Conservation (phyloP, 441 rosid genomes). For the Daphne laureola region DNA sequence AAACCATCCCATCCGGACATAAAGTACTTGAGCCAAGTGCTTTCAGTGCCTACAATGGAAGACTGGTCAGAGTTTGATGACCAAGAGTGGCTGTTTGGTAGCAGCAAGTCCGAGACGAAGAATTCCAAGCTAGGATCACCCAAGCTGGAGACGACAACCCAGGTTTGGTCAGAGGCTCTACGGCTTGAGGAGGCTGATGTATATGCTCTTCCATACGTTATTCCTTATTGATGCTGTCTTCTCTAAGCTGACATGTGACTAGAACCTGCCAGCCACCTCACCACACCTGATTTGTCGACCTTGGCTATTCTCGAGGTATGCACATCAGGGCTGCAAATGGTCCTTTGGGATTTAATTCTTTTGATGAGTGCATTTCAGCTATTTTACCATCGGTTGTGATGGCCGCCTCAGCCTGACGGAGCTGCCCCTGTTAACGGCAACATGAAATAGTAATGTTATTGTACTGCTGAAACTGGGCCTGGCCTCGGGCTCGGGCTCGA, state of each 20-base stretch:
- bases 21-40: slow-evolving; percentile 26
- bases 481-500: not conserved
- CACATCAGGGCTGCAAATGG: slow-evolving; percentile 15
- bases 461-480: slow-evolving; percentile 5
- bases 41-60: slow-evolving; percentile 33
- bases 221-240: slow-evolving; percentile 31
- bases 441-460: slow-evolving; percentile 1
- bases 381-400: slow-evolving; percentile 1
- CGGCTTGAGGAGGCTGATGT: slow-evolving; percentile 34
- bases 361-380: slow-evolving; percentile 6
- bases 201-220: slow-evolving; percentile 41
- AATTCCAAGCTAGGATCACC: slow-evolving; percentile 16
- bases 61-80: slow-evolving; percentile 26
- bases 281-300: slow-evolving; percentile 2
- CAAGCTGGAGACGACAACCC: slow-evolving; percentile 19
- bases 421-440: not conserved
- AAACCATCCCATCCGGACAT: slow-evolving; percentile 38
- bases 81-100: slow-evolving; percentile 31
- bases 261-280: slow-evolving; percentile 1
- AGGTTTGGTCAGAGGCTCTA: slow-evolving; percentile 35
- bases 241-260: slow-evolving; percentile 10
- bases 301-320: not conserved
- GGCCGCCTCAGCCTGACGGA: slow-evolving; percentile 10
- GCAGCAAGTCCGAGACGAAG: slow-evolving; percentile 9
- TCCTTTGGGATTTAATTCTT: slow-evolving; percentile 5